These are phyloP conservation scores for Pulveroboletus ravenelii DNA, from an alignment of 768 basidiomycete species.

Conservation along the genomic window DNA sequence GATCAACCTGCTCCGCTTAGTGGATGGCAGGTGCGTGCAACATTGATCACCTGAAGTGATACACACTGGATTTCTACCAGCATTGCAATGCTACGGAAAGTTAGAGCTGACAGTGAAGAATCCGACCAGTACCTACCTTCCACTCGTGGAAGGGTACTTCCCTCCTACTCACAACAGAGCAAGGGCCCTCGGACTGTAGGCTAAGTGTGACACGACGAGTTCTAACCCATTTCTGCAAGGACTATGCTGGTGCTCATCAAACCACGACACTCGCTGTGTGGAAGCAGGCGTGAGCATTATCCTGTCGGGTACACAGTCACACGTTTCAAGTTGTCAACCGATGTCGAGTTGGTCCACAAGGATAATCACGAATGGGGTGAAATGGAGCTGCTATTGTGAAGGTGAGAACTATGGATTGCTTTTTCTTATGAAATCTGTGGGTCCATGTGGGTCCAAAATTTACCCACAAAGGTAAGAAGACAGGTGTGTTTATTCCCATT, in stretches of 20 bases:
- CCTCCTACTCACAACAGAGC: background rate
- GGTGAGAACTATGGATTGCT: constrained; percentile 22
- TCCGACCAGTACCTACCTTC: background rate
- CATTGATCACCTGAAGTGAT: background rate
- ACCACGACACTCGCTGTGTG: background rate
- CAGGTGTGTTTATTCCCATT: constrained; percentile 3
- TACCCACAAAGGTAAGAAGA: constrained; percentile 18
- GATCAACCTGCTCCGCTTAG: background rate
- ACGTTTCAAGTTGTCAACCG: constrained; percentile 3
- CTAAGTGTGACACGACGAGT: background rate
- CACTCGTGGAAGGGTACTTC: background rate
- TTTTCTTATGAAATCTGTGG: constrained; percentile 11
- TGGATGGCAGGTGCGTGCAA: background rate
- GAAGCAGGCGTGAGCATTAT: background rate
- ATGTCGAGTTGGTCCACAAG: background rate
- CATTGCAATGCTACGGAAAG: background rate
- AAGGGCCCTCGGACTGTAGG: background rate
- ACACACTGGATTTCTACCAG: background rate
- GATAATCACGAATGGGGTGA: background rate
- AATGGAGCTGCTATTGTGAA: constrained; percentile 7
- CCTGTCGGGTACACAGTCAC: background rate
- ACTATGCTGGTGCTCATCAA: background rate
- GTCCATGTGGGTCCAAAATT: constrained; percentile 30
- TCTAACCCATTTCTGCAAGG: background rate
- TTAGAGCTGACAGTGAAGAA: background rate